Evolutionary conservation across 2,329 filamentous ascomycete species (phyloP).

Genomic region (Colletotrichum cordylinicola): DNA sequence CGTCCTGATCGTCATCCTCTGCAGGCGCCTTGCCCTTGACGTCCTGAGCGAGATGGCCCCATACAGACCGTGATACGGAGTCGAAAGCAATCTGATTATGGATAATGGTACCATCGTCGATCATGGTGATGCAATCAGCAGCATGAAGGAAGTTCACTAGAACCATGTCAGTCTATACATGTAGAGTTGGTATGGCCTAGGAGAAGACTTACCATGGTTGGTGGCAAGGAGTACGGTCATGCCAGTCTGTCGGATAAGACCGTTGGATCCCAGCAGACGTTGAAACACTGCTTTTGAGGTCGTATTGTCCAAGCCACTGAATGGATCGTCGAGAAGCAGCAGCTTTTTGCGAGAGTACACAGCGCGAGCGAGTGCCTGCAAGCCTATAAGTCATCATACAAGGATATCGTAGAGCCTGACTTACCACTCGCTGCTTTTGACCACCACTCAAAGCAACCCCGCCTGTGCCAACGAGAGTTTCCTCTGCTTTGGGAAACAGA

Average conservation of each 20-base stretch:
- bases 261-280: slow-evolving; percentile 43
- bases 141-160: slow-evolving; percentile 28
- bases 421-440: slow-evolving; percentile 46
- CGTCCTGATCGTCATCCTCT: background rate
- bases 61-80: slow-evolving; percentile 21
- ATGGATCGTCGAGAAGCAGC: slow-evolving; percentile 51
- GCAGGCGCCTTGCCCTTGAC: background rate
- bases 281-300: slow-evolving; percentile 49
- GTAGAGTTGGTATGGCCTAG: background rate
- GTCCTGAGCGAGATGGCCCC: slow-evolving; percentile 21
- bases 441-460: slow-evolving; percentile 50
- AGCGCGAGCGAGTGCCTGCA: slow-evolving; percentile 49
- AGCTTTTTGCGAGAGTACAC: slow-evolving; percentile 45
- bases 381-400: background rate
- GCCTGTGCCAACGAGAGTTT: slow-evolving; percentile 43
- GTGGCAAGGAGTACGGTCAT: slow-evolving; percentile 50
- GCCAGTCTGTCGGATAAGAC: slow-evolving; percentile 42
- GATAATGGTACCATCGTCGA: slow-evolving; percentile 25
- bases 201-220: slow-evolving; percentile 35
- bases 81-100: slow-evolving; percentile 29
- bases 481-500: slow-evolving; percentile 34
- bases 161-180: background rate
- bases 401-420: slow-evolving; percentile 3
- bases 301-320: slow-evolving; percentile 49
- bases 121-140: slow-evolving; percentile 30